Evolutionary conservation across 768 basidiomycete genomes (phyloP).

Genomic region (Rhodocollybia butyracea): DNA sequence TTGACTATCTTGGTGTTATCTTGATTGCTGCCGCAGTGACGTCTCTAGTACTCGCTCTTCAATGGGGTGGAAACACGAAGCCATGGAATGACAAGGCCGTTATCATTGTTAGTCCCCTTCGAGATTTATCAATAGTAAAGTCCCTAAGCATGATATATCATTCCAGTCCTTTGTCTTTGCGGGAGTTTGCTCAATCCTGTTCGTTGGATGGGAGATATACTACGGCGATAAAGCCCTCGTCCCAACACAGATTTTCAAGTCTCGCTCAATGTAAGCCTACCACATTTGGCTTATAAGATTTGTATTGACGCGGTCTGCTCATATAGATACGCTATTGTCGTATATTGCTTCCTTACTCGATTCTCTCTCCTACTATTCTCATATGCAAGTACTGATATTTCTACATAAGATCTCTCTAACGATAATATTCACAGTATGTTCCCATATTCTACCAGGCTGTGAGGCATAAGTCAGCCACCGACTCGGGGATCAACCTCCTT

Average conservation of each 20-base stretch:
- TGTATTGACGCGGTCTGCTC: neutral
- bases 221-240: conserved; percentile 13
- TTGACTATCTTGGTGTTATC: conserved; percentile 37
- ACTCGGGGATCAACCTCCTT: conserved; percentile 16
- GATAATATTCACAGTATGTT: conserved; percentile 6
- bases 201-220: conserved; percentile 12
- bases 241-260: conserved; percentile 14
- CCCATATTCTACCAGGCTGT: conserved; percentile 17
- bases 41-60: conserved; percentile 36
- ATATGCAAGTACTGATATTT: neutral
- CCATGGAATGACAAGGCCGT: conserved; percentile 29
- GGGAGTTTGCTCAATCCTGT: conserved; percentile 7
- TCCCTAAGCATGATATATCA: neutral
- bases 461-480: conserved; percentile 7
- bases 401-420: neutral
- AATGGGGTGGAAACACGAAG: conserved; percentile 43
- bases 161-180: conserved; percentile 10
- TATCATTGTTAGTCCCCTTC: conserved; percentile 14
- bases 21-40: conserved; percentile 33
- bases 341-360: conserved; percentile 9
- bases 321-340: conserved; percentile 3
- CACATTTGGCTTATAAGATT: neutral
- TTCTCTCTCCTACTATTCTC: conserved; percentile 12
- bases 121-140: neutral
- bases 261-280: neutral